Percentiles rank a stretch among this genome's conserved stretches.
Evolutionary conservation across 495 filamentous ascomycete species (phyloP).

Genomic region (Penicillium goetzii): DNA sequence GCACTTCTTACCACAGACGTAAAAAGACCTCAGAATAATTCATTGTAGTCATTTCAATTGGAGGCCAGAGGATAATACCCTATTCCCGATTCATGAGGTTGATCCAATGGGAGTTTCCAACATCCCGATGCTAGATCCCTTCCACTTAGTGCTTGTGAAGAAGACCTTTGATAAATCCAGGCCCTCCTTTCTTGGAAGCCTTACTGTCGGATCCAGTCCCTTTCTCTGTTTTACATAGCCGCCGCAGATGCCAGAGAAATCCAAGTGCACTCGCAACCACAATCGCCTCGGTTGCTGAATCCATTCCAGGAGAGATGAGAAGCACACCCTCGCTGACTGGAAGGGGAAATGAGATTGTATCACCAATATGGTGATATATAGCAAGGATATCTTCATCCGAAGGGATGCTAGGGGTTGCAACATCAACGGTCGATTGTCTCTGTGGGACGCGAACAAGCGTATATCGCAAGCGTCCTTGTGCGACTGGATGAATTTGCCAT

Average conservation of each 20-base stretch:
- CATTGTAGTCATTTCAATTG: no score
- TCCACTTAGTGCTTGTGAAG: background rate
- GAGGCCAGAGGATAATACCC: no score
- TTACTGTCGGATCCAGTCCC: background rate
- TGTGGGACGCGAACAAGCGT: slow-evolving; percentile 8
- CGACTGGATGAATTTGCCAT: slow-evolving; percentile 10
- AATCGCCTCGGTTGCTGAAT: background rate
- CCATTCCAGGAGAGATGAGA: background rate
- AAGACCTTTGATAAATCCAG: slow-evolving; percentile 5
- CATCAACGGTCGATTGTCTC: background rate
- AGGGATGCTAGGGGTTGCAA: background rate
- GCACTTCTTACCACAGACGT: no score
- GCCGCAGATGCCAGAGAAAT: slow-evolving; percentile 5
- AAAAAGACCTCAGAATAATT: no score
- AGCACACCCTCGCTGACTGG: slow-evolving; percentile 7
- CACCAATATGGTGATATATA: slow-evolving; percentile 9
- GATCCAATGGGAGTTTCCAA: no score
- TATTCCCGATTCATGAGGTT: no score
- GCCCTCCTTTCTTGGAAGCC: background rate
- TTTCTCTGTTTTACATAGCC: background rate
- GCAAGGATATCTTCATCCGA: slow-evolving; percentile 5
- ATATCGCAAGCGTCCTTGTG: slow-evolving; percentile 12
- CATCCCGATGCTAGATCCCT: background rate
- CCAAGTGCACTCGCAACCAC: slow-evolving; percentile 6
- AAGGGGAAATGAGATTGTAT: slow-evolving; percentile 6